Conservation (phyloP, 208 protist species). For the Leishmania tropica region DNA sequence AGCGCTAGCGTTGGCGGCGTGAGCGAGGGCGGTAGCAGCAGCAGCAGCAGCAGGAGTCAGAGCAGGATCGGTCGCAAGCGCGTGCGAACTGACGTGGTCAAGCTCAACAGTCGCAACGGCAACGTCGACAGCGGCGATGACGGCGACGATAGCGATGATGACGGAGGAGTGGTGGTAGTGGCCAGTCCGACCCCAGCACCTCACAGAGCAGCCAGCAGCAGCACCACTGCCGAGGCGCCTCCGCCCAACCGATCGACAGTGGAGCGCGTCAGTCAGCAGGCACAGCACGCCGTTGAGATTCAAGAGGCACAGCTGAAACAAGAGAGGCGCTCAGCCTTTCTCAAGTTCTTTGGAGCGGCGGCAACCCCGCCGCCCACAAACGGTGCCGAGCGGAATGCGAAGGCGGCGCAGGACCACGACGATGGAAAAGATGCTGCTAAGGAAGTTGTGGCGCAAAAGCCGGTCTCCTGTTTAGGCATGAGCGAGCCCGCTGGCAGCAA, state of each 20-base stretch:
- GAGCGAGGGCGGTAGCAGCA: background rate
- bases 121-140: background rate
- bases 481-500: background rate
- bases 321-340: slow-evolving; percentile 25
- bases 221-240: background rate
- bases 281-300: background rate
- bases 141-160: background rate
- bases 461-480: background rate
- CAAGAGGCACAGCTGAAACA: slow-evolving; percentile 7
- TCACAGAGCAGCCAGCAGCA: background rate
- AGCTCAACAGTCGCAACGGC: background rate
- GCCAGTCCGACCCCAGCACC: background rate
- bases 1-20: background rate
- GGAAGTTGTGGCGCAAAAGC: background rate
- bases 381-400: background rate
- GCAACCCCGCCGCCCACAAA: background rate
- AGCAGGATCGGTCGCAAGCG: slow-evolving; percentile 11
- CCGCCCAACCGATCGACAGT: slow-evolving; percentile 5
- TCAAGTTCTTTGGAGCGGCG: slow-evolving; percentile 41
- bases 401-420: background rate
- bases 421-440: background rate
- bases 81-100: slow-evolving; percentile 5
- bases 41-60: background rate
- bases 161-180: background rate
- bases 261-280: slow-evolving; percentile 3